A percentile compares a stretch with the other conserved stretches of the same genome.
phyloP scores from a whole-genome alignment of 805 yeast genomes.

The Wickerhamomyces subpelliculosus region DNA sequence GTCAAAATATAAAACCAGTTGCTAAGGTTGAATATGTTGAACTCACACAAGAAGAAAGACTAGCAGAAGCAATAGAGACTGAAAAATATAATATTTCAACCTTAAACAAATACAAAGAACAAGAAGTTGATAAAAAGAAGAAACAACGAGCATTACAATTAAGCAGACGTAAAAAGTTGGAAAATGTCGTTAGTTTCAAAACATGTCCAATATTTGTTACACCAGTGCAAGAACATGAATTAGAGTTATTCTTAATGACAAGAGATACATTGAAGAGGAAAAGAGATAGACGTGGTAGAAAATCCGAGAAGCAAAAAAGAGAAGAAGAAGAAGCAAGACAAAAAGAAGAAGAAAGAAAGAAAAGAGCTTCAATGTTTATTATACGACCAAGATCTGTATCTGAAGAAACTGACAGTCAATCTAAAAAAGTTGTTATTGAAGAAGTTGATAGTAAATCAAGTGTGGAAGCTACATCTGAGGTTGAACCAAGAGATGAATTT shows the following conservation, averaged over 20 bases:
- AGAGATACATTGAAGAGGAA: constrained; percentile 32
- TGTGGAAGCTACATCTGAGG: not conserved
- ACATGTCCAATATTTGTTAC: constrained; percentile 45
- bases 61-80: constrained; percentile 79
- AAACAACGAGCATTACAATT: constrained; percentile 66
- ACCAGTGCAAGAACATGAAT: constrained; percentile 57
- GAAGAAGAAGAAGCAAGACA: constrained; percentile 24
- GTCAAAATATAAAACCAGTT: constrained; percentile 36
- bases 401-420: constrained; percentile 6
- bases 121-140: constrained; percentile 75
- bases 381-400: not conserved
- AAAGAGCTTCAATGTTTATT: constrained; percentile 13
- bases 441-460: not conserved
- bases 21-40: constrained; percentile 35
- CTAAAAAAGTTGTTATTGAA: not conserved
- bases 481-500: not conserved
- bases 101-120: constrained; percentile 71
- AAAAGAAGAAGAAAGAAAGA: constrained; percentile 21
- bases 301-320: constrained; percentile 34
- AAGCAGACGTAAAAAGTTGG: constrained; percentile 55
- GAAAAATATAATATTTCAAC: constrained; percentile 72
- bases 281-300: constrained; percentile 37
- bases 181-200: constrained; percentile 47
- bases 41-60: constrained; percentile 35
- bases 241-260: constrained; percentile 33